Conservation (phyloP, 805 yeast genomes). For the Sugiyamaella qingdaonensis region DNA sequence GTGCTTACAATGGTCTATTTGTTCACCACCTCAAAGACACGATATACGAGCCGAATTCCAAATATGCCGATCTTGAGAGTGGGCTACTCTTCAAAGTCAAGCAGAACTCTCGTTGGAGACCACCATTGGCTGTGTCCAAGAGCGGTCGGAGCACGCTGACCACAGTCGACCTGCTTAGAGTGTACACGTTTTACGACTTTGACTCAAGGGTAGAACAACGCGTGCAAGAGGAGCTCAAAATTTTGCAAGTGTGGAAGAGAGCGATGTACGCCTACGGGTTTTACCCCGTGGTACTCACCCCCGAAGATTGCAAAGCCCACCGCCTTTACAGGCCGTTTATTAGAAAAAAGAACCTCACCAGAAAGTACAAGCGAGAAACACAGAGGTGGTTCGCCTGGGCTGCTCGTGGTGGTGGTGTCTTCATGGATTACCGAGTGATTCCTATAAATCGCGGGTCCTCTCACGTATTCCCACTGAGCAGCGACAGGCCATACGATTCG, state of each 20-base stretch:
- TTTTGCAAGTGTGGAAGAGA: conserved; percentile 25
- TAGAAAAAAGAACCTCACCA: neutral
- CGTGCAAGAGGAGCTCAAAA: conserved; percentile 15
- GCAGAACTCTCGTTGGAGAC: neutral
- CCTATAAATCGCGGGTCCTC: conserved; percentile 21
- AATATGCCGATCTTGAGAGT: neutral
- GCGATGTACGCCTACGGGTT: conserved; percentile 30
- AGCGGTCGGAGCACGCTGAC: neutral
- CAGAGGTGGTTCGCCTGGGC: conserved; percentile 27
- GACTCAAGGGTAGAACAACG: neutral
- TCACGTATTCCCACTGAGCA: neutral
- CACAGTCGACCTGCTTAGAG: neutral
- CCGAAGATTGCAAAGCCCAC: conserved; percentile 18
- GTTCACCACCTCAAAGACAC: neutral
- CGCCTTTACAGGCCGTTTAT: conserved; percentile 16
- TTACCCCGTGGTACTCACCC: conserved; percentile 25
- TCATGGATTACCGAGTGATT: conserved; percentile 24
- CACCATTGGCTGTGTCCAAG: neutral
- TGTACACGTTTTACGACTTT: conserved; percentile 16
- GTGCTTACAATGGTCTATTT: neutral
- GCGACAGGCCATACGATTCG: neutral
- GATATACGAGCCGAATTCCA: neutral
- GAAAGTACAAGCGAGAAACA: conserved; percentile 7
- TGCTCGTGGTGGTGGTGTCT: conserved; percentile 24
- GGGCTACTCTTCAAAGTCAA: neutral